Percentiles rank a stretch among this genome's conserved stretches.
Conservation (phyloP, 805 yeast genomes). For the Ogataea philodendri region DNA sequence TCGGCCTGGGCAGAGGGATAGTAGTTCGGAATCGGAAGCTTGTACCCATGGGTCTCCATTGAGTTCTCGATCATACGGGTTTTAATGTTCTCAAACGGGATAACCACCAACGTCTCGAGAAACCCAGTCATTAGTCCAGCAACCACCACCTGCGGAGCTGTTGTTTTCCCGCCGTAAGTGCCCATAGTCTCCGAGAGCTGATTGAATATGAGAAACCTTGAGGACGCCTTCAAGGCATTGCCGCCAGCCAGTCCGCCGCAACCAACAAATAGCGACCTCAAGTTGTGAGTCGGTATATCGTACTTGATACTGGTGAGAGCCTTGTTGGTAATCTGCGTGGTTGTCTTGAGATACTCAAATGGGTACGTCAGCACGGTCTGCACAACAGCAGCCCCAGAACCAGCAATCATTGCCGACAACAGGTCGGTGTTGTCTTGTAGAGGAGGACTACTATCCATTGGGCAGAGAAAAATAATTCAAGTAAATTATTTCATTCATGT, state of each 20-base stretch:
- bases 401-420: conserved; percentile 57
- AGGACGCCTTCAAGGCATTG: conserved; percentile 65
- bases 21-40: conserved; percentile 22
- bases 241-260: conserved; percentile 76
- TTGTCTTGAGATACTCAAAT: conserved; percentile 66
- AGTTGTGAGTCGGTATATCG: conserved; percentile 34
- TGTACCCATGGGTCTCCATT: conserved; percentile 33
- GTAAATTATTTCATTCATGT: conserved; percentile 17
- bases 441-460: conserved; percentile 17
- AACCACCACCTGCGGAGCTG: conserved; percentile 77
- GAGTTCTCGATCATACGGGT: conserved; percentile 76
- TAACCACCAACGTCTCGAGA: conserved; percentile 75
- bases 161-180: conserved; percentile 54
- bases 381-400: conserved; percentile 59
- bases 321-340: conserved; percentile 55
- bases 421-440: conserved; percentile 39
- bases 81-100: conserved; percentile 89
- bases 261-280: conserved; percentile 48
- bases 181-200: conserved; percentile 69
- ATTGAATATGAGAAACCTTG: conserved; percentile 74
- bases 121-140: conserved; percentile 86
- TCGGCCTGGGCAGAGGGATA: conserved; percentile 16
- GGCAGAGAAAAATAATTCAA: conserved; percentile 7
- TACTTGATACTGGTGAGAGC: conserved; percentile 32
- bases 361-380: conserved; percentile 69